Evolutionary conservation across 352 stramenopile genomes (phyloP), one percentile per base, ranked within the genome.

Genomic region (Halophytophthora polymorphica): DNA sequence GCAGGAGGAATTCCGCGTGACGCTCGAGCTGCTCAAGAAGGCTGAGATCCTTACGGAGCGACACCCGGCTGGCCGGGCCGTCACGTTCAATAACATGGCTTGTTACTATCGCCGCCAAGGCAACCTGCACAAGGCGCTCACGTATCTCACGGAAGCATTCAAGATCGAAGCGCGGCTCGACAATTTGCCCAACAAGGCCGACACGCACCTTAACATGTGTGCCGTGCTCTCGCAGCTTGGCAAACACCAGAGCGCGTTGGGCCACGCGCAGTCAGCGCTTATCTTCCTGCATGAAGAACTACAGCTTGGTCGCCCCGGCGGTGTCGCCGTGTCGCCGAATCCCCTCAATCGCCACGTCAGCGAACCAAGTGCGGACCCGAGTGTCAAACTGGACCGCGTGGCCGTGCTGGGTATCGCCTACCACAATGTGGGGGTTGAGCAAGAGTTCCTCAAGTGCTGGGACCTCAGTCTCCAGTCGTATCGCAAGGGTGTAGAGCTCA

Each of bases 141-240:
- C 83, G 22, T 96, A 97, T 55, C 61, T 98, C n/a, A 93, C 88
- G 1, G 87, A 96, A 50, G 91, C 93, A 14, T 65, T 98, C 28
- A 92, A 94, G 58, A 97, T 98, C 50, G 93, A 98, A 59, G 59
- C 71, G 6, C 69, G 77, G 49, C 76, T 97, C 1, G 73, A 92
- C 3, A 83, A 93, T 33, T 70, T 96, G 37, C 66, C 88, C 3
- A 96, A 97, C 41, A 88, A 88, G 28, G 93, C 92, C 19, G 93
- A 98, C 56, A 98, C 93, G 3, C 88, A 98, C 53, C 69, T 98
- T 12, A 98, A 98, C 66, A 92, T 97, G 56, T 98, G 93, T 39
- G 91, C 93, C 0, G 92, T 98, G 36, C 74, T 98, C 8, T 97
- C 88, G 1, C 88, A 97, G 34, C 69, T 97, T 5, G 89, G 89